Evolutionary conservation across 331 rosid species (phyloP).

Genomic region (Rhamnella rubrinervis): DNA sequence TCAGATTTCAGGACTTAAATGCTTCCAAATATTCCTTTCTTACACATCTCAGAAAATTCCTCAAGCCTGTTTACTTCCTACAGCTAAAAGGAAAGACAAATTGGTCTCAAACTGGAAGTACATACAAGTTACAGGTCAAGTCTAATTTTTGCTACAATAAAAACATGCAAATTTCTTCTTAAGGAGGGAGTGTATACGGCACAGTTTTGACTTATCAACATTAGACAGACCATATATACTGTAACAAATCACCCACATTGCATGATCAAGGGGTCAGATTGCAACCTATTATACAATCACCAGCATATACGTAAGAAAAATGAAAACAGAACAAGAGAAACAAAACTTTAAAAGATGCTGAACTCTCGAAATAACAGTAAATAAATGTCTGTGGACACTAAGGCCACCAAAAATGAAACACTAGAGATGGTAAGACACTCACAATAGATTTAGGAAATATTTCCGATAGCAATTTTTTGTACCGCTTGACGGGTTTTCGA

Average conservation of each 20-base stretch:
- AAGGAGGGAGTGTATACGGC: too few relatives aligned
- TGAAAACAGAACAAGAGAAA: too few relatives aligned
- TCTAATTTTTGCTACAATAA: neutral
- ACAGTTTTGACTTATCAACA: neutral
- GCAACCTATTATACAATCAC: too few relatives aligned
- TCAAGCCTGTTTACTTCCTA: neutral
- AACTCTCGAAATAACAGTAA: neutral
- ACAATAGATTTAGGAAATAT: slow-evolving; percentile 91
- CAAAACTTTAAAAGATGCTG: too few relatives aligned
- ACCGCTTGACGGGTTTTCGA: slow-evolving; percentile 94
- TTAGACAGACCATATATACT: neutral
- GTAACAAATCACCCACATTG: neutral
- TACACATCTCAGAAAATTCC: slow-evolving; percentile 2
- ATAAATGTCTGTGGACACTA: neutral
- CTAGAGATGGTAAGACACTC: slow-evolving; percentile 14
- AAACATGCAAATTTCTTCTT: neutral
- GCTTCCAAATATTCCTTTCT: neutral
- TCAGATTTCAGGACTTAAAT: neutral
- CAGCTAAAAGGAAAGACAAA: neutral
- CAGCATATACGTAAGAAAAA: too few relatives aligned
- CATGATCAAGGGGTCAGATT: slow-evolving; percentile 5
- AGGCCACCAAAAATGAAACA: neutral
- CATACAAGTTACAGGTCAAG: too few relatives aligned
- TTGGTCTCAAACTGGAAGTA: neutral
- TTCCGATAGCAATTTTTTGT: slow-evolving; percentile 84